Base-by-base conservation (phyloP, 345 rosid species). In the Moricandia moricandioides region DNA sequence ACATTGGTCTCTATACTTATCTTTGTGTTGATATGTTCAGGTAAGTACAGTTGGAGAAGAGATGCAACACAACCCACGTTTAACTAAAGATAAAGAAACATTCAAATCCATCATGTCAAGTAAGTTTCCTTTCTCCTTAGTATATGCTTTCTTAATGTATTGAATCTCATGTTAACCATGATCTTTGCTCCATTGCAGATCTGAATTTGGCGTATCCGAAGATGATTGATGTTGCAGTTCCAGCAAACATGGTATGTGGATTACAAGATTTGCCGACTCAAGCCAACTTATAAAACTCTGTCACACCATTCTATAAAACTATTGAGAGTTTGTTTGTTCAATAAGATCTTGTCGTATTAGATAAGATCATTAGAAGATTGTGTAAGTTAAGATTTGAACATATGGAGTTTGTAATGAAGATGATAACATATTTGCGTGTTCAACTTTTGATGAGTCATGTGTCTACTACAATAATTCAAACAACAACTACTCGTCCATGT, bases 21-120 rank as follows among this genome's bases (percentile, higher is more conserved):
- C 33, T 35, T 60, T 58, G 2, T 59, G 80, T 58, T 82, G 24
- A 67, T 27, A 63, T 26, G 11, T 76, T 79, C 83, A 95, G 99
- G 93, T 90, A 6, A 95, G 96, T 82, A 88, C 97, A 14, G 97
- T 95, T 27, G 97, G 87, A 82, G 99, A 95, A 82, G 97, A 95
- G 85, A 83, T 85, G 79, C 83, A 74, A 51, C 82, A 84, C 62
- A 95, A 95, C 74, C 90, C 89, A 5, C 90, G 99, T 61, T 73
- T 95, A 47, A 86, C 92, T 2, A 95, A 95, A 79, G 92, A 92
- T 82, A 83, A 88, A 96, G 96, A 85, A 82, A 83, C 89, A 45
- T 95, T 95, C 85, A 84, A 81, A 81, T 58, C 74, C 81, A 89
- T 92, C 47, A 90, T 95, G 99, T 84, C 83, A 71, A 88, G 99